Evolutionary conservation across 257 asterid genomes (phyloP).

Genomic region (Craterostigma plantagineum): DNA sequence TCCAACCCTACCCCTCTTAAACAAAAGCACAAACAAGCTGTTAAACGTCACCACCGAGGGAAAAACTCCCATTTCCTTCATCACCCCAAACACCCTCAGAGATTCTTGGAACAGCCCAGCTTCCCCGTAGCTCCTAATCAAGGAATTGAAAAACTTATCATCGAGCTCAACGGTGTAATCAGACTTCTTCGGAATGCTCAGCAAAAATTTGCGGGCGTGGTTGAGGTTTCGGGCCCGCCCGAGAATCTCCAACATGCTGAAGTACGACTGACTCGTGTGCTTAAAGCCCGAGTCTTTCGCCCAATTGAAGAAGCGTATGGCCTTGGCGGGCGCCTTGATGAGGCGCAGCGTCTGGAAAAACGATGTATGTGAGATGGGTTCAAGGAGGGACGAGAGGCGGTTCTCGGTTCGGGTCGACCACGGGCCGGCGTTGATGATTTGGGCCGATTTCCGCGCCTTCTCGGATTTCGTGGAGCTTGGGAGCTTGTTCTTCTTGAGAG

Average conservation of each 20-base stretch:
- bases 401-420: conserved; percentile 51
- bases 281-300: conserved; percentile 29
- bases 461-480: conserved; percentile 9
- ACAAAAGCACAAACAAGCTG: conserved; percentile 30
- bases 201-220: conserved; percentile 56
- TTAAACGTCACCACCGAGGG: conserved; percentile 67
- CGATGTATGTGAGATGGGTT: conserved; percentile 51
- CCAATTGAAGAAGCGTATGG: conserved; percentile 63
- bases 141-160: conserved; percentile 46
- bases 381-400: conserved; percentile 22
- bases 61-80: conserved; percentile 56
- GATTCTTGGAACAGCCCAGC: conserved; percentile 74
- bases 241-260: conserved; percentile 50
- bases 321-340: conserved; percentile 34
- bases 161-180: conserved; percentile 25
- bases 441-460: conserved; percentile 37
- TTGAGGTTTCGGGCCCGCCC: conserved; percentile 47
- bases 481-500: not conserved
- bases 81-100: conserved; percentile 29
- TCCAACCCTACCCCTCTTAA: conserved; percentile 56
- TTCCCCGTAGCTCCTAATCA: conserved; percentile 55
- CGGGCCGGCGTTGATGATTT: conserved; percentile 32
- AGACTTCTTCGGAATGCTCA: conserved; percentile 46
- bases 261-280: conserved; percentile 44
- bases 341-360: conserved; percentile 57